Base-by-base conservation (phyloP, 1,284 basidiomycete genomes). In the Naganishia albida region DNA sequence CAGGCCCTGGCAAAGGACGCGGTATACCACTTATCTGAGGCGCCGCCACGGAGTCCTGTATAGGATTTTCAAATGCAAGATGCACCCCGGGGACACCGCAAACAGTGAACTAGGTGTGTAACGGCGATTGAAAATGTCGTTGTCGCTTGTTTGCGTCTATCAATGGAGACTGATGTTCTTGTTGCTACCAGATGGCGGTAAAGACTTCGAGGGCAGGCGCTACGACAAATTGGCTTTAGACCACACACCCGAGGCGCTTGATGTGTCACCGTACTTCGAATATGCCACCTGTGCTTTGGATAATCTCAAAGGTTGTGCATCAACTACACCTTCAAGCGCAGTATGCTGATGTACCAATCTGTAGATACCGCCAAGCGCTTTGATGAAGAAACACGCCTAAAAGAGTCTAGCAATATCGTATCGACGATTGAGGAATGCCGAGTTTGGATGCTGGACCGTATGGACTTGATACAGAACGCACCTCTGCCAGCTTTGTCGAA, bases 401-500 rank as follows among this genome's bases (percentile, higher is more conserved):
- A 25, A 34, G 49, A 51, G 13, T 51, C 49, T 16, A 7, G 15
- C 6, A 13, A 10, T 12, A 51, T 51, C 10, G 26, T 15, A 18
- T 25, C 16, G n/a, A 51, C 28, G 3, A 30, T 51, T 6, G 49
- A 51, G 12, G 49, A 51, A 10, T 51, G 49, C 28, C 49, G 49
- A 13, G 2, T 15, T 3, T 51, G 49, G 49, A 51, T 51, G 49
- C 16, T 51, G 0, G 25, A 51, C 1, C 49, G 26, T 16, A 51
- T 51, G 49, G 49, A 51, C 16, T 15, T 18, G 13, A 51, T 51
- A 18, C 26, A 51, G 3, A 18, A 28, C 25, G 49, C 26, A 1
- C 25, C 54, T 1, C 26, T 56, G 7, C 54, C 54, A 8, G 54
- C 54, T n/a, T 26, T 44, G 20, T 16, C 54, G 25, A 56, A 43